These are phyloP conservation scores for Boletus smithii DNA, from an alignment of 1,284 basidiomycete genomes.

Conservation along the genomic window DNA sequence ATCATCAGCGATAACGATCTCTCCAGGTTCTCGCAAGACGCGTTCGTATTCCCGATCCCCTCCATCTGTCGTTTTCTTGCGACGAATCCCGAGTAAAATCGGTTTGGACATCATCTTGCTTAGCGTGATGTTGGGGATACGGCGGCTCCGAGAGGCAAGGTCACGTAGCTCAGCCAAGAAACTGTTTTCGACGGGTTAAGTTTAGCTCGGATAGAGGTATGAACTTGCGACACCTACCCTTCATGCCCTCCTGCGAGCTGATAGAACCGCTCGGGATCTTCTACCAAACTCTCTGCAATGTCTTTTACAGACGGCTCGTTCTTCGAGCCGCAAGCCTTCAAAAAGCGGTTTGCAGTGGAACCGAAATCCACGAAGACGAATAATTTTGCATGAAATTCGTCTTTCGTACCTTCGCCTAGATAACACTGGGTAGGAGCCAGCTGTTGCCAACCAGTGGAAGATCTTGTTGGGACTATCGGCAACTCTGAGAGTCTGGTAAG, in stretches of 20 bases:
- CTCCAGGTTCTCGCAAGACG: slow-evolving; percentile 46
- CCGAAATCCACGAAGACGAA: slow-evolving; percentile 92
- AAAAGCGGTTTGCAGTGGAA: slow-evolving; percentile 71
- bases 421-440: slow-evolving; percentile 9
- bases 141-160: not conserved
- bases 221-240: not conserved
- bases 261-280: slow-evolving; percentile 10
- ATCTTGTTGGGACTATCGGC: slow-evolving; percentile 6
- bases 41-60: too few relatives aligned
- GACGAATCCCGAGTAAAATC: slow-evolving; percentile 65
- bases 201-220: too few relatives aligned
- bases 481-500: slow-evolving; percentile 2
- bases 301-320: slow-evolving; percentile 44
- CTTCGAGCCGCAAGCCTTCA: slow-evolving; percentile 84
- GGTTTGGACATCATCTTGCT: slow-evolving; percentile 63
- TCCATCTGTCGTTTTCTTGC: slow-evolving; percentile 16
- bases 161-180: slow-evolving; percentile 7
- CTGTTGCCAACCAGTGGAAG: not conserved
- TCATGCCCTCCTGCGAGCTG: slow-evolving; percentile 1
- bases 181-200: not conserved
- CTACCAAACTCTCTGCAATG: slow-evolving; percentile 46
- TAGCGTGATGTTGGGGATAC: slow-evolving; percentile 8
- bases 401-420: not conserved
- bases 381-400: slow-evolving; percentile 57
- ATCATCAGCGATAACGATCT: slow-evolving; percentile 76